Evolutionary conservation across 1,284 basidiomycete genomes (phyloP).

Genomic region (Mycena sp.): DNA sequence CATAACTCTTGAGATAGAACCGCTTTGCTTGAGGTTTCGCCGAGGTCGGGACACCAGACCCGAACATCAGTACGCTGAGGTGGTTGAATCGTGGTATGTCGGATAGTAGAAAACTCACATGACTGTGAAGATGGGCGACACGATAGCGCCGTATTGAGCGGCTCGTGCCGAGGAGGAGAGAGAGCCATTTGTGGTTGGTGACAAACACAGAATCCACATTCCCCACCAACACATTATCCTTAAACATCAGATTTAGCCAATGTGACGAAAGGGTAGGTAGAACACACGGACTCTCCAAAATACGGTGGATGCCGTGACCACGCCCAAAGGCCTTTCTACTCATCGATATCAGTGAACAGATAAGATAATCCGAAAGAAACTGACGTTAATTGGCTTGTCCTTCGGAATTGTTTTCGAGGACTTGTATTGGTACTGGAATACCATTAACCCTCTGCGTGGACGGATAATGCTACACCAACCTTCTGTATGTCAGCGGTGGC

Average conservation of each 20-base stretch:
- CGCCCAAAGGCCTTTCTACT: slow-evolving; percentile 62
- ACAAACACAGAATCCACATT: slow-evolving; percentile 71
- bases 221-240: slow-evolving; percentile 82
- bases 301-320: slow-evolving; percentile 81
- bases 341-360: neutral
- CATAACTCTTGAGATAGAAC: slow-evolving; percentile 69
- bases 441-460: neutral
- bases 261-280: neutral
- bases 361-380: slow-evolving; percentile 20
- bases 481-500: slow-evolving; percentile 73
- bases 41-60: slow-evolving; percentile 75
- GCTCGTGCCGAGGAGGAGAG: slow-evolving; percentile 53
- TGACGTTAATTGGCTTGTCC: slow-evolving; percentile 58
- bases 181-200: slow-evolving; percentile 60
- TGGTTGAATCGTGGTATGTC: no score
- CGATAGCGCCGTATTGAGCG: slow-evolving; percentile 68
- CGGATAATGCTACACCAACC: slow-evolving; percentile 41
- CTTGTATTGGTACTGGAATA: slow-evolving; percentile 62
- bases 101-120: slow-evolving; percentile 51
- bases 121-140: slow-evolving; percentile 73
- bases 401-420: slow-evolving; percentile 61
- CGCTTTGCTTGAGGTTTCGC: slow-evolving; percentile 77
- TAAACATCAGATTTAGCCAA: neutral
- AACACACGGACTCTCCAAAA: slow-evolving; percentile 70
- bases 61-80: slow-evolving; percentile 68